These are phyloP conservation scores for Seiridium unicorne DNA, from an alignment of 2,329 filamentous ascomycete species.

Conservation along the genomic window DNA sequence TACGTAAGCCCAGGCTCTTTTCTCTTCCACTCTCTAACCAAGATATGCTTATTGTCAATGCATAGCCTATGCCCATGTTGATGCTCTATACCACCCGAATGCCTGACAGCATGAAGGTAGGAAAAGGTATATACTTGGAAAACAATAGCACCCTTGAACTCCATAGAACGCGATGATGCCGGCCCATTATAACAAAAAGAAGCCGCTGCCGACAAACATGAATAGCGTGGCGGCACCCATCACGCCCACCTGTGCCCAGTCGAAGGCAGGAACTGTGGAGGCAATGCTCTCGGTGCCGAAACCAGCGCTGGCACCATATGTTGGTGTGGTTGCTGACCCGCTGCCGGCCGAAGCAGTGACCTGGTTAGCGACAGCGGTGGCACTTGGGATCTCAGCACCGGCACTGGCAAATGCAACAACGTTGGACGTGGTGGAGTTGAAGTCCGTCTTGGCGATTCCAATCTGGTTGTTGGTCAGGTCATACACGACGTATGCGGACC, in stretches of 20 bases:
- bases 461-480: constrained; percentile 58
- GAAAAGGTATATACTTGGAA: neutral
- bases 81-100: too few species aligned
- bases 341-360: constrained; percentile 23
- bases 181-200: constrained; percentile 22
- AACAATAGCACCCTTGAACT: neutral
- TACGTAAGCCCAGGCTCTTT: too few species aligned
- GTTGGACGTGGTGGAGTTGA: constrained; percentile 50
- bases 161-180: neutral
- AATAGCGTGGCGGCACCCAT: constrained; percentile 28
- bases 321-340: constrained; percentile 20
- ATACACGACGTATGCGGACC: constrained; percentile 60
- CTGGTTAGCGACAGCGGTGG: constrained; percentile 41
- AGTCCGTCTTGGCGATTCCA: constrained; percentile 52
- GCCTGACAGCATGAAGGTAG: too few species aligned
- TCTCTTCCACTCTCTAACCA: too few species aligned
- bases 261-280: constrained; percentile 15
- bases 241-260: constrained; percentile 20
- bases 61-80: too few species aligned
- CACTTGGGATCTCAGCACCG: constrained; percentile 49
- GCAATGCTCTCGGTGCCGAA: constrained; percentile 26
- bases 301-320: constrained; percentile 33
- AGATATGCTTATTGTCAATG: too few species aligned
- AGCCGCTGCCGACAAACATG: constrained; percentile 30
- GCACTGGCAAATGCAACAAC: constrained; percentile 49